Evolutionary conservation across 1,284 basidiomycete species (phyloP), one percentile per base, ranked within the genome.

Genomic region (Sporisorium reilianum): DNA sequence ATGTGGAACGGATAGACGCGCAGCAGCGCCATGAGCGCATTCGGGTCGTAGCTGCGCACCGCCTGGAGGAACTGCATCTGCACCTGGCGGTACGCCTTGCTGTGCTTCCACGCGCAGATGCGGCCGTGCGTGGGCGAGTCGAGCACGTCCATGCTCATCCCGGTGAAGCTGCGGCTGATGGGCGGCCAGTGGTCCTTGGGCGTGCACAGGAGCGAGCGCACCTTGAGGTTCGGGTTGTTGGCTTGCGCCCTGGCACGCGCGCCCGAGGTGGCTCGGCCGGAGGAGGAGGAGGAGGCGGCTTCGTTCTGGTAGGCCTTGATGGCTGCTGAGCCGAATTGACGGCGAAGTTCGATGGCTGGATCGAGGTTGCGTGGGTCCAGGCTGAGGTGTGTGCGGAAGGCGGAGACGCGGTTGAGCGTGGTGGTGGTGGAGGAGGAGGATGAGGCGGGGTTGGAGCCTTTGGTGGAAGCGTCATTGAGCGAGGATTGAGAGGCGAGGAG

Each of bases 31-130:
- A 78, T 64, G 28, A 84, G 70, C 11, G 75, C 26, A 41, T 83
- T 80, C 5, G 80, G 75, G 25, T 84, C 82, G 60, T 76, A 77
- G 12, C 81, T 82, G 6, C 70, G 63, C 0, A 84, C 81, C 1
- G 82, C 82, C 58, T 82, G 80, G 20, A 83, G 65, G 61, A 84
- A 84, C 55, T 82, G 79, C 55, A 80, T 65, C 54, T 84, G 82
- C 4, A 80, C 79, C 55, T 81, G 75, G 30, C 69, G 63, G 51
- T 84, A 84, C 2, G 80, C 79, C 32, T 72, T 75, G 66, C 73
- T 71, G 60, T 83, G 81, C 32, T 67, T 71, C 77, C 77, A 84
- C 30, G 61, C 61, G 49, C 75, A 83, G 32, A 80, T 54, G 3
- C 77, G 77, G 4, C 80, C 80, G 22, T 54, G 11, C 1, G 46